Evolutionary conservation across 495 filamentous ascomycete species (phyloP).

Genomic region (Tuber magnatum): DNA sequence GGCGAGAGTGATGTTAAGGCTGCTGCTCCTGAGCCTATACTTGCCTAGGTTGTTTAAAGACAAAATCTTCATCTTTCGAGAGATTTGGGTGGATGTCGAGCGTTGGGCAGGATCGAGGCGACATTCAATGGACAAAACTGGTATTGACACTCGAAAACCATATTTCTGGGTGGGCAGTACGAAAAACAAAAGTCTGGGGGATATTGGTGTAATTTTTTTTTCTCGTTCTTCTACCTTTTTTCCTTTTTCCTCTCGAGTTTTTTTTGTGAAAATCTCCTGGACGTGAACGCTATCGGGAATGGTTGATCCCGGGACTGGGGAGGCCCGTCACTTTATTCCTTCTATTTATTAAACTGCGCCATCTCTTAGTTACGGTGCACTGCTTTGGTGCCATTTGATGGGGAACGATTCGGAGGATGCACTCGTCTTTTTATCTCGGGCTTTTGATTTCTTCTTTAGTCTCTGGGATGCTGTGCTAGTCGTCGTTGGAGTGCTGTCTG

Average conservation of each 20-base stretch:
- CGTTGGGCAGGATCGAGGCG: neutral
- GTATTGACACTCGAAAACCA: neutral
- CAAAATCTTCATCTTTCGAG: neutral
- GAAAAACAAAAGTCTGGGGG: neutral
- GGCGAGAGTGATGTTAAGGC: neutral
- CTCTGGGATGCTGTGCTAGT: neutral
- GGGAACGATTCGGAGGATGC: neutral
- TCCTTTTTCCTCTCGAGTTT: neutral
- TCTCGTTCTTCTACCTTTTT: neutral
- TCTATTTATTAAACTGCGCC: neutral
- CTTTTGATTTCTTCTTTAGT: neutral
- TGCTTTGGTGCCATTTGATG: neutral
- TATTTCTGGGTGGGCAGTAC: neutral
- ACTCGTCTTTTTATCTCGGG: neutral
- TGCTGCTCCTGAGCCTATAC: neutral
- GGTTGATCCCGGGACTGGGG: neutral
- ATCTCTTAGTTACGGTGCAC: neutral
- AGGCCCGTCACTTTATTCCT: neutral
- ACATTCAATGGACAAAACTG: neutral
- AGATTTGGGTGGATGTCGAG: neutral
- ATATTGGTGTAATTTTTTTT: conserved; percentile 2
- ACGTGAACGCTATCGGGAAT: neutral
- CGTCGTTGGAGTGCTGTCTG: neutral
- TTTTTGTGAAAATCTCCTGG: neutral
- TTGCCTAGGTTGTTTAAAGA: neutral